Conservation (phyloP, 2,329 filamentous ascomycete species). For the Rutstroemia sp. region DNA sequence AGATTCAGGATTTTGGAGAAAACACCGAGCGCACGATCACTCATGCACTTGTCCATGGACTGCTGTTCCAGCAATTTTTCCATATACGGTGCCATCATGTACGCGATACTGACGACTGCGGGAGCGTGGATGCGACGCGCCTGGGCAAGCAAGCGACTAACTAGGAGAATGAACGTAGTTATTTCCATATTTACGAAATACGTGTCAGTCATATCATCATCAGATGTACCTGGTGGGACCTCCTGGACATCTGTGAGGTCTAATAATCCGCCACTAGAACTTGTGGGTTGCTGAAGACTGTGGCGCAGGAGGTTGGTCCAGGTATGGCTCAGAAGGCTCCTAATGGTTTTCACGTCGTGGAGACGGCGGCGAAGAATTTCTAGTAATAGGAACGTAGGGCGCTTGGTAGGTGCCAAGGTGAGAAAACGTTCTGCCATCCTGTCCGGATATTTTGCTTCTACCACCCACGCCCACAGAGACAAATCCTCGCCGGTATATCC, state of each 20-base stretch:
- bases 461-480: slow-evolving; percentile 24
- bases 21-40: slow-evolving; percentile 9
- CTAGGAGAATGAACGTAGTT: slow-evolving; percentile 2
- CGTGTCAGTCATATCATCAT: not conserved
- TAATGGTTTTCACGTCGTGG: slow-evolving; percentile 14
- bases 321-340: slow-evolving; percentile 11
- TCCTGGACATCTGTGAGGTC: not conserved
- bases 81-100: slow-evolving; percentile 21
- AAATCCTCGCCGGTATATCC: slow-evolving; percentile 20
- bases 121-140: slow-evolving; percentile 24
- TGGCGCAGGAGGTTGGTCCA: not conserved
- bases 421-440: slow-evolving; percentile 21
- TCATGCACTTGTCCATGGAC: slow-evolving; percentile 3
- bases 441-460: slow-evolving; percentile 16
- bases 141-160: slow-evolving; percentile 22
- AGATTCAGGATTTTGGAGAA: slow-evolving; percentile 35
- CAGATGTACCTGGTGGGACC: too few species aligned
- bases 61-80: slow-evolving; percentile 4
- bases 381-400: slow-evolving; percentile 23
- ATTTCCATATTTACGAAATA: not conserved
- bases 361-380: slow-evolving; percentile 21
- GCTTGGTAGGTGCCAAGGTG: slow-evolving; percentile 3
- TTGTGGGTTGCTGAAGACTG: not conserved
- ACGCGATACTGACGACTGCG: slow-evolving; percentile 20
- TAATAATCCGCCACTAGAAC: not conserved